Percentiles rank a stretch among this genome's conserved stretches.
Conservation (phyloP, 768 basidiomycete species). For the Chlorophyllum brunneum region DNA sequence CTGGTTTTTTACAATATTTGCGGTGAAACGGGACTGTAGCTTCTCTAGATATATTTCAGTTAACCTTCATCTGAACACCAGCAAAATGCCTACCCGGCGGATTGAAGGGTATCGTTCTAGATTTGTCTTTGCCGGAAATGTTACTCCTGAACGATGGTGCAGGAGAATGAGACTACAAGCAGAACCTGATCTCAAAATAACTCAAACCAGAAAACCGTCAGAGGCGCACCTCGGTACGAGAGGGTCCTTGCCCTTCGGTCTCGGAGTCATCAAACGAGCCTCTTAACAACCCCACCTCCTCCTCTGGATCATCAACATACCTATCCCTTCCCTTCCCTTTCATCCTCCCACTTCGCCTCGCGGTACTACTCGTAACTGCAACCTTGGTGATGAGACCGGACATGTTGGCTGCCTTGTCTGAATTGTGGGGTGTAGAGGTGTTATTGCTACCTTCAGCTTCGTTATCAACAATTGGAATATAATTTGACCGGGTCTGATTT, state of each 20-base stretch:
- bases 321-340: slow-evolving; percentile 40
- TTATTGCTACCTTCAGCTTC: slow-evolving; percentile 9
- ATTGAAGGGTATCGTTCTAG: slow-evolving; percentile 73
- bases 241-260: slow-evolving; percentile 10
- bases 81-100: slow-evolving; percentile 45
- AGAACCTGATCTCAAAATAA: neutral
- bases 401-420: slow-evolving; percentile 13
- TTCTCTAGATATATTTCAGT: slow-evolving; percentile 46
- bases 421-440: slow-evolving; percentile 16
- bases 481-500: slow-evolving; percentile 43
- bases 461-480: slow-evolving; percentile 37
- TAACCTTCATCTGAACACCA: neutral
- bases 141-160: slow-evolving; percentile 22
- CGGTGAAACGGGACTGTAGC: slow-evolving; percentile 64
- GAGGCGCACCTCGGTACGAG: slow-evolving; percentile 18
- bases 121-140: slow-evolving; percentile 54
- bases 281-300: slow-evolving; percentile 50
- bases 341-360: slow-evolving; percentile 23
- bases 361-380: slow-evolving; percentile 18
- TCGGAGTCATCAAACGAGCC: slow-evolving; percentile 33
- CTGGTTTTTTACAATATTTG: slow-evolving; percentile 94
- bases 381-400: slow-evolving; percentile 20
- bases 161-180: slow-evolving; percentile 18
- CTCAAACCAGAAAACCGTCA: neutral
- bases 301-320: slow-evolving; percentile 64